These are phyloP conservation scores for Globisporangium ultimum DNA, from an alignment of 352 stramenopile genomes.

Conservation along the genomic window DNA sequence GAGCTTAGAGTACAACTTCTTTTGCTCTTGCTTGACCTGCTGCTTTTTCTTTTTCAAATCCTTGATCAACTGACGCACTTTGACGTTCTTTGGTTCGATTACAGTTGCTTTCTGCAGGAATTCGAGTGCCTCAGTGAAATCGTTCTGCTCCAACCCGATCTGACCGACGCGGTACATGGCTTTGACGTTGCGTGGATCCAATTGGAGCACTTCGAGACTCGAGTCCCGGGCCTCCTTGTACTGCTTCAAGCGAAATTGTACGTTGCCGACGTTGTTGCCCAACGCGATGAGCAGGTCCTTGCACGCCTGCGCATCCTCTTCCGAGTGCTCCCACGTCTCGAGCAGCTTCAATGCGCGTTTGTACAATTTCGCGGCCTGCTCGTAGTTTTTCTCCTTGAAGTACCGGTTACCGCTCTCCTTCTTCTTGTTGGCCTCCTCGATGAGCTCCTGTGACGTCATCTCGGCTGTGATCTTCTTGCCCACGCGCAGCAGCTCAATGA, in stretches of 20 bases:
- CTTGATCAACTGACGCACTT: constrained; percentile 57
- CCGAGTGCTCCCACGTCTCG: constrained; percentile 65
- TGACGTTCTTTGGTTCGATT: constrained; percentile 64
- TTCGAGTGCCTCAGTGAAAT: constrained; percentile 59
- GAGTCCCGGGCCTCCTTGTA: constrained; percentile 74
- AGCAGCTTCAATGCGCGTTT: constrained; percentile 81
- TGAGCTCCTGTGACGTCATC: constrained; percentile 70
- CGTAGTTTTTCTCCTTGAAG: constrained; percentile 80
- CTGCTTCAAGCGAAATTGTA: constrained; percentile 74
- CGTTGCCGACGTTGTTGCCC: constrained; percentile 83
- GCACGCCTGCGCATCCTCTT: constrained; percentile 48
- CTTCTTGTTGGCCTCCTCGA: constrained; percentile 76
- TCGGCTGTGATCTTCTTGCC: constrained; percentile 66
- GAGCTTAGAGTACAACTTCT: constrained; percentile 70
- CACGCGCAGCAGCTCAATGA: constrained; percentile 58
- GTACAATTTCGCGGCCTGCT: constrained; percentile 80
- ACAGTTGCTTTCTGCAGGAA: constrained; percentile 60
- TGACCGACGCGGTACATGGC: constrained; percentile 74
- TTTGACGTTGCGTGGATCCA: constrained; percentile 74
- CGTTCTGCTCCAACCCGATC: constrained; percentile 67
- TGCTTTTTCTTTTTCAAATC: constrained; percentile 73
- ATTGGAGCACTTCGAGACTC: constrained; percentile 73
- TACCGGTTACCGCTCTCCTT: constrained; percentile 83
- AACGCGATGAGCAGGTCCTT: constrained; percentile 74
- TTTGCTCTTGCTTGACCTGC: constrained; percentile 47